Evolutionary conservation across 768 basidiomycete species (phyloP), one percentile per base, ranked within the genome.

Genomic region (Rhizopogon vinicolor): DNA sequence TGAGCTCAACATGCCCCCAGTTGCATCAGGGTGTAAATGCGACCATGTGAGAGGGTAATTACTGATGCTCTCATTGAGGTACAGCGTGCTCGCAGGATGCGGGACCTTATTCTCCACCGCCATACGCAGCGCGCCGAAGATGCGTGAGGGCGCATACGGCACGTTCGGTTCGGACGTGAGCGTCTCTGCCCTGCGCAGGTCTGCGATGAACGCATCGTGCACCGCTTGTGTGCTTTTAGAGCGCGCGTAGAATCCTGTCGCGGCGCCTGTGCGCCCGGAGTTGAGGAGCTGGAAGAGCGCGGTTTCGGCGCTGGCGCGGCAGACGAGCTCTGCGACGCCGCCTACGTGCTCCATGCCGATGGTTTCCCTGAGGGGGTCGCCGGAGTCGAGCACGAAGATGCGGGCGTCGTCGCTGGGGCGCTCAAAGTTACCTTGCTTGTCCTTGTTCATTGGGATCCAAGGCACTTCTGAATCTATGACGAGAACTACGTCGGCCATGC

Each of bases 401-500:
- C 75, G 69, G 0, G 85, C 79, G 3, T 69, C 65, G 0, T 67
- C 57, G 3, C 39, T 61, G 0, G 86, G 84, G 53, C 68, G 66
- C 37, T 67, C 66, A 44, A 56, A 49, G 37, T 31, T 50, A 13
- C 68, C 66, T 3, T 65, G 65, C 52, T 63, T 65, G 54, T 65
- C 70, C 37, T 77, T 76, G 52, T 78, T 73, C 44, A 63, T 71
- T 1, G 81, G 77, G 29, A 86, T 81, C 84, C 86, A 89, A 0
- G 87, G 84, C 0, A 87, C 69, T 57, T 86, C 85, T 7, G 74
- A 75, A 54, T 89, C 87, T n/a, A 90, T 57, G 16, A 87, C 70
- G 9, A 90, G 68, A 14, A 90, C 75, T 3, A 82, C 77, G 58
- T 90, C 88, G 0, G 85, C 85, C 18, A 69, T 67, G 35, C 71